A percentile compares a stretch with the other conserved stretches of the same genome.
Evolutionary conservation across 768 basidiomycete species (phyloP).

Genomic region (Ramaria rubella): DNA sequence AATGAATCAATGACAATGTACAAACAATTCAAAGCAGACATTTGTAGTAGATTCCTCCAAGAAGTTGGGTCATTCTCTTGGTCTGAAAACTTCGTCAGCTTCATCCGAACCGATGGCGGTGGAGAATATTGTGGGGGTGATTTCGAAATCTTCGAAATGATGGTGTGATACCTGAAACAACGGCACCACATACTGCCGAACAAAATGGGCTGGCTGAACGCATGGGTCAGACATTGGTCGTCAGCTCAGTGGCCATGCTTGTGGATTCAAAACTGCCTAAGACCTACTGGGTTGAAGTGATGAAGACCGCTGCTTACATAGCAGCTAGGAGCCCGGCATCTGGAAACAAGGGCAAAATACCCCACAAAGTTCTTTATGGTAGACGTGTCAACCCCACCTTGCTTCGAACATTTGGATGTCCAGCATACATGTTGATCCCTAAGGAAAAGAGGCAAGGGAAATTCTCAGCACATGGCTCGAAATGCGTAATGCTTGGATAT

Average conservation of each 20-base stretch:
- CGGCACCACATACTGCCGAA: conserved; percentile 17
- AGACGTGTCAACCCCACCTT: background rate
- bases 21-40: background rate
- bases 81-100: too few relatives aligned
- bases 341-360: conserved; percentile 2
- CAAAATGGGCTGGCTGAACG: conserved; percentile 29
- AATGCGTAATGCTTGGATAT: too few relatives aligned
- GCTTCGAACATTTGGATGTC: background rate
- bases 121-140: too few relatives aligned
- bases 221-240: conserved; percentile 28
- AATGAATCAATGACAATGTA: background rate
- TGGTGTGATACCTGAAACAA: conserved; percentile 13
- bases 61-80: too few relatives aligned
- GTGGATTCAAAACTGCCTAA: conserved; percentile 18
- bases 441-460: too few relatives aligned
- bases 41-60: too few relatives aligned
- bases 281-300: conserved; percentile 29
- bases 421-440: background rate
- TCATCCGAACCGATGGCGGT: too few relatives aligned
- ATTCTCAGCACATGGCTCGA: too few relatives aligned
- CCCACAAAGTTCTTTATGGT: background rate
- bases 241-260: conserved; percentile 29
- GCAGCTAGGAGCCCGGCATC: too few relatives aligned
- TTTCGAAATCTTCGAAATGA: too few relatives aligned
- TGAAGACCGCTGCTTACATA: too few relatives aligned